Conservation (phyloP, 495 filamentous ascomycete species). For the Pyronema domesticum region DNA sequence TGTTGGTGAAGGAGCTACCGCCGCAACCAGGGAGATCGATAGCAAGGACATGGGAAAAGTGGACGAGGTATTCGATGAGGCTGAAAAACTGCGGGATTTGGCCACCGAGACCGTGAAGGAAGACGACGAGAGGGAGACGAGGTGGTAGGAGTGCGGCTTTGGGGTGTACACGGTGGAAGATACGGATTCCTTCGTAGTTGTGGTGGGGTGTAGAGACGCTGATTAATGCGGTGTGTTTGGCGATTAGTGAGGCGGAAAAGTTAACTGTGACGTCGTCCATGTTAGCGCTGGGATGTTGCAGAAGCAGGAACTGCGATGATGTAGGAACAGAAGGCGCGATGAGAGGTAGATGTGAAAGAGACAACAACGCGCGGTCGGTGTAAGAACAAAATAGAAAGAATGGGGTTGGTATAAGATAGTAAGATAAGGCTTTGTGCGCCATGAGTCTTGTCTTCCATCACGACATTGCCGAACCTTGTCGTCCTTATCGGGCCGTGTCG, state of each 20-base stretch:
- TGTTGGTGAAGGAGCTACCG: slow-evolving; percentile 50
- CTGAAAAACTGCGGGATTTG: slow-evolving; percentile 75
- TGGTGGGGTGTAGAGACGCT: slow-evolving; percentile 51
- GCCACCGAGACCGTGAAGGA: slow-evolving; percentile 85
- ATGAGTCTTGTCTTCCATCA: too few relatives aligned
- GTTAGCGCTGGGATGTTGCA: too few relatives aligned
- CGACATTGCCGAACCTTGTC: too few relatives aligned
- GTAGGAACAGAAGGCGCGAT: too few relatives aligned
- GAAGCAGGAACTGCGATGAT: too few relatives aligned
- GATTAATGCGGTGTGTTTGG: slow-evolving; percentile 53
- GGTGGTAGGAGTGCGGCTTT: slow-evolving; percentile 59
- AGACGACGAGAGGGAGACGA: slow-evolving; percentile 70
- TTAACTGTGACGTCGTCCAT: too few relatives aligned
- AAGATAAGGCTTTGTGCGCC: too few relatives aligned
- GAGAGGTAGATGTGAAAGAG: too few relatives aligned
- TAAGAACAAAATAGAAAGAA: too few relatives aligned
- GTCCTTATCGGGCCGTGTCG: too few relatives aligned
- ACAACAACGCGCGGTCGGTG: too few relatives aligned
- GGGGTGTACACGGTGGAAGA: slow-evolving; percentile 67
- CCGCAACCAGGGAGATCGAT: slow-evolving; percentile 87
- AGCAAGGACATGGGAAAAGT: slow-evolving; percentile 71
- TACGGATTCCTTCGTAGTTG: slow-evolving; percentile 59
- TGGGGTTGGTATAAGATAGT: too few relatives aligned
- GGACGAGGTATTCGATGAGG: slow-evolving; percentile 59
- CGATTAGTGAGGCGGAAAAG: slow-evolving; percentile 35